These are phyloP conservation scores for Rhexocercosporidium sp. DNA, from an alignment of 2,329 filamentous ascomycete species.

Conservation along the genomic window DNA sequence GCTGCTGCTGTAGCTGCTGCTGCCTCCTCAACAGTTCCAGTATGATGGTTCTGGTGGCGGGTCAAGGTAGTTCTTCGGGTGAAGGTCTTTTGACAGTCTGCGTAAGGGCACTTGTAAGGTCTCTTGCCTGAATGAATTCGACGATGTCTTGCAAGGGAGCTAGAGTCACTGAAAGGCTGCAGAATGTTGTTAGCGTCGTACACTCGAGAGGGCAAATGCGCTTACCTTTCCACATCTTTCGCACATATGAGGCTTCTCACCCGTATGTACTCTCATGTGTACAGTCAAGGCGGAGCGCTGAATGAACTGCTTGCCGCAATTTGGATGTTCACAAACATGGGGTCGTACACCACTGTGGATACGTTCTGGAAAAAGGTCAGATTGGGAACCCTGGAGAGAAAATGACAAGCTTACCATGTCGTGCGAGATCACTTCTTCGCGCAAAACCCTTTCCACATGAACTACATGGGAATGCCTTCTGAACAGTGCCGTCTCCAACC, in stretches of 20 bases:
- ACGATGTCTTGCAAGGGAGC: constrained; percentile 89
- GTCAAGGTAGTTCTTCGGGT: constrained; percentile 94
- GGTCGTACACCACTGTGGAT: constrained; percentile 93
- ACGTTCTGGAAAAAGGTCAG: constrained; percentile 65
- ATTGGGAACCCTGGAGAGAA: constrained; percentile 22
- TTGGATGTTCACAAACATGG: constrained; percentile 88
- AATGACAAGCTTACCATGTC: constrained; percentile 74
- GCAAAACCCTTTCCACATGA: constrained; percentile 93
- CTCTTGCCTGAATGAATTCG: constrained; percentile 95
- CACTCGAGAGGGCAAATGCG: constrained; percentile 18
- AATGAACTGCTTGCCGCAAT: constrained; percentile 95
- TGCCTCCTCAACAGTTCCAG: constrained; percentile 92
- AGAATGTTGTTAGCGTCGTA: constrained; percentile 35
- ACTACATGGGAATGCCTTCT: constrained; percentile 84
- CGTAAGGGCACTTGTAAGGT: constrained; percentile 96
- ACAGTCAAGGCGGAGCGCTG: constrained; percentile 95
- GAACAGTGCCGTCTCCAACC: constrained; percentile 34
- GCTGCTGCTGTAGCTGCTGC: constrained; percentile 87
- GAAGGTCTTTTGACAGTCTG: constrained; percentile 98
- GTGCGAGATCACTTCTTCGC: constrained; percentile 87
- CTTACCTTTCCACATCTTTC: constrained; percentile 92
- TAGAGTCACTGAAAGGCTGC: constrained; percentile 95
- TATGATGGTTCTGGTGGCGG: constrained; percentile 94
- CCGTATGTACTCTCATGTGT: constrained; percentile 93
- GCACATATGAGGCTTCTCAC: constrained; percentile 98